Evolutionary conservation across 140 eudicot species (phyloP).

Genomic region (Oenanthe javanica): DNA sequence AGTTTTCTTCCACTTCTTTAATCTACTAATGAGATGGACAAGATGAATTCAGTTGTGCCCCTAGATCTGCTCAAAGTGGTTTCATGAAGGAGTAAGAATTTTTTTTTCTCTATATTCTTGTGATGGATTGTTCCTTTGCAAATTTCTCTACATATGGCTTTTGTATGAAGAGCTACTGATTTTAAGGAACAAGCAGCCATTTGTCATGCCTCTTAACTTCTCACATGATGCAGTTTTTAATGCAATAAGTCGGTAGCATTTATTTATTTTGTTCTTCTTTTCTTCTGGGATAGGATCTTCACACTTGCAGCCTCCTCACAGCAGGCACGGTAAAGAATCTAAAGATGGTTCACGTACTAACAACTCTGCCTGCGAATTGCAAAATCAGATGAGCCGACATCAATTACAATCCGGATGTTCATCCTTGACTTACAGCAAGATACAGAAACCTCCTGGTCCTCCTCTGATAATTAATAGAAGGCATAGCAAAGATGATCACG

Average conservation of each 20-base stretch:
- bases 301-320: not conserved
- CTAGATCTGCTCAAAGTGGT: not conserved
- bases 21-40: not conserved
- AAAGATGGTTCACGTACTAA: not conserved
- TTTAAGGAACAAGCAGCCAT: not conserved
- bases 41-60: not conserved
- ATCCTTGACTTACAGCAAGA: not conserved
- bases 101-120: too few species aligned
- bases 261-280: not conserved
- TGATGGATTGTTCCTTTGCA: too few species aligned
- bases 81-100: not conserved
- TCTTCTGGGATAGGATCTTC: slow-evolving; percentile 1
- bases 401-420: not conserved
- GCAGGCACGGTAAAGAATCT: slow-evolving; percentile 6
- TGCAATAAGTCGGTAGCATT: not conserved
- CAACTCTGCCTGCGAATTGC: not conserved
- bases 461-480: not conserved
- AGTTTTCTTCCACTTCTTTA: not conserved
- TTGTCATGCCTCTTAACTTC: not conserved
- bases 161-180: not conserved
- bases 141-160: not conserved
- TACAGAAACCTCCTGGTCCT: not conserved
- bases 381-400: not conserved
- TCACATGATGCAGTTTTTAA: not conserved
- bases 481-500: not conserved